These are phyloP conservation scores for Phyllosticta ampelicida DNA, from an alignment of 2,329 filamentous ascomycete genomes.

Conservation along the genomic window DNA sequence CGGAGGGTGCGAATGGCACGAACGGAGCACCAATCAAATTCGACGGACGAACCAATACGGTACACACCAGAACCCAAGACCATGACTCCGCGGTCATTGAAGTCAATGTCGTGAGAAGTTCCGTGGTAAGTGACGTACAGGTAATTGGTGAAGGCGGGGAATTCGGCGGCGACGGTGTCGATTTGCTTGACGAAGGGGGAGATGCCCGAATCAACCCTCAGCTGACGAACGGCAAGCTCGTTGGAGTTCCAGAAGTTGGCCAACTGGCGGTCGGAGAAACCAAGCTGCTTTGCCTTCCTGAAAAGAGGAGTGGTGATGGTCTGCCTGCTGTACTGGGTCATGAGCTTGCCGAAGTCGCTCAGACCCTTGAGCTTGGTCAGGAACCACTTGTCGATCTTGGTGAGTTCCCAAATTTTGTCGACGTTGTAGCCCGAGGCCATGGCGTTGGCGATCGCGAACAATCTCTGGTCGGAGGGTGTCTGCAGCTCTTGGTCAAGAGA, in stretches of 20 bases:
- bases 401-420: conserved; percentile 96
- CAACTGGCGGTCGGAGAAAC: conserved; percentile 88
- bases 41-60: conserved; percentile 92
- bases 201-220: conserved; percentile 78
- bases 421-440: conserved; percentile 92
- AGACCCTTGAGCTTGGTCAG: conserved; percentile 81
- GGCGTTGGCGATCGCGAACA: conserved; percentile 95
- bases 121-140: conserved; percentile 95
- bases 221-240: conserved; percentile 75
- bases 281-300: conserved; percentile 79
- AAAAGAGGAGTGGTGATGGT: conserved; percentile 55
- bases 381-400: conserved; percentile 99
- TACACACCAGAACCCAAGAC: conserved; percentile 94
- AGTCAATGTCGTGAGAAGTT: conserved; percentile 69
- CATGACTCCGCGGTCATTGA: conserved; percentile 89
- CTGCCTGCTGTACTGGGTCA: conserved; percentile 60
- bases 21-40: conserved; percentile 99
- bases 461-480: conserved; percentile 90
- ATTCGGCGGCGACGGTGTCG: conserved; percentile 94
- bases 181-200: conserved; percentile 93
- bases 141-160: conserved; percentile 90
- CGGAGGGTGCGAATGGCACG: conserved; percentile 84
- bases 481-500: conserved; percentile 92
- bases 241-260: conserved; percentile 92
- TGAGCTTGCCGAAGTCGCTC: conserved; percentile 74